Conservation (phyloP, 805 yeast genomes). For the Ogataea methylovora region DNA sequence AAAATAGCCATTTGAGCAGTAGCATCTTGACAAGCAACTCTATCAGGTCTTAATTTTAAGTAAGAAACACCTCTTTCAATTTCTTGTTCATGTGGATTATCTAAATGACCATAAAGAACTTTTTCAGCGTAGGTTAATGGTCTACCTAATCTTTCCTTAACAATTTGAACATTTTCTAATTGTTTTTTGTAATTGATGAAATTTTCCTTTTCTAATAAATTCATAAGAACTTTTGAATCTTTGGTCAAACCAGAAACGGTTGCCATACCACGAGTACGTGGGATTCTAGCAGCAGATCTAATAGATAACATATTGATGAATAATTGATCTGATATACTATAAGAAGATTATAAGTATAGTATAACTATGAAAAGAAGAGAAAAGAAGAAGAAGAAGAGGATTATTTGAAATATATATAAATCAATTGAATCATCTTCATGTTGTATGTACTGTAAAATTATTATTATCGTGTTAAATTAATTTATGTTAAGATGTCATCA, state of each 20-base stretch:
- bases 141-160: conserved; percentile 57
- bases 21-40: conserved; percentile 99
- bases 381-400: too few species aligned
- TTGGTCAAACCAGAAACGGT: conserved; percentile 42
- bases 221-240: conserved; percentile 45
- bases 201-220: conserved; percentile 67
- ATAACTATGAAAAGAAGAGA: too few species aligned
- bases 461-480: too few species aligned
- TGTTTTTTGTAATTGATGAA: conserved; percentile 90
- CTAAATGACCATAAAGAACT: conserved; percentile 86
- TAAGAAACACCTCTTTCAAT: conserved; percentile 78
- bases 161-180: conserved; percentile 80
- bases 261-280: conserved; percentile 40
- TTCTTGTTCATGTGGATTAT: conserved; percentile 74
- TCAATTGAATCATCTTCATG: too few species aligned
- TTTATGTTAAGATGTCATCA: too few species aligned
- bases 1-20: conserved; percentile 98
- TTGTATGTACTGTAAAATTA: too few species aligned
- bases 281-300: too few species aligned
- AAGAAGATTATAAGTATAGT: too few species aligned
- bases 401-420: too few species aligned
- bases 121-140: conserved; percentile 95
- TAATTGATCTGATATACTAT: too few species aligned
- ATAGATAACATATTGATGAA: too few species aligned
- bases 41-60: conserved; percentile 89